phyloP scores from a whole-genome alignment of 2,329 filamentous ascomycete genomes.

The Beauveria sp. region DNA sequence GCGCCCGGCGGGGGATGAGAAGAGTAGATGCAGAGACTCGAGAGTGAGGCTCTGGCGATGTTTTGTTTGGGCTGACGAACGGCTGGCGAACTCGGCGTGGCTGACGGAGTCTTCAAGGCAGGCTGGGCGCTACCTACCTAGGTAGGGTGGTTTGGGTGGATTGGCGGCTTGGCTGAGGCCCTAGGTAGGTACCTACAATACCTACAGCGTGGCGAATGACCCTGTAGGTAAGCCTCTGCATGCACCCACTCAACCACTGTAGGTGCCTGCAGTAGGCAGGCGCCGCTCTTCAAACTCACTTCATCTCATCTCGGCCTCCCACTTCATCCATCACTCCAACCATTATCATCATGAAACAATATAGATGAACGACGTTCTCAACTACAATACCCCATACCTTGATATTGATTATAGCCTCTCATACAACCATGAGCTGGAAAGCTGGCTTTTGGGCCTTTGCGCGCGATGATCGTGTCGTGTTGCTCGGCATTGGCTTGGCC shows the following conservation, averaged over 20 bases:
- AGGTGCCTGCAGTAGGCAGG: too few species aligned
- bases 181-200: too few species aligned
- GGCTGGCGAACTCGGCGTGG: not conserved
- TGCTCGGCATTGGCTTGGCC: constrained; percentile 47
- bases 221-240: too few species aligned
- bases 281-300: not conserved
- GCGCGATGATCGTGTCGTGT: constrained; percentile 46
- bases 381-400: too few species aligned
- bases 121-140: not conserved
- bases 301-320: not conserved
- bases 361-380: too few species aligned
- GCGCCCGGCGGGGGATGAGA: not conserved
- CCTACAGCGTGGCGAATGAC: too few species aligned
- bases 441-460: constrained; percentile 22
- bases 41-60: constrained; percentile 6
- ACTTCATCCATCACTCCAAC: not conserved
- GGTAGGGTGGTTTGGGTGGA: too few species aligned
- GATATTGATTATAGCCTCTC: not conserved
- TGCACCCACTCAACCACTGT: too few species aligned
- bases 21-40: not conserved
- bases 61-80: constrained; percentile 8
- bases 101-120: not conserved
- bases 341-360: not conserved
- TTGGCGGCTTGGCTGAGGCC: too few species aligned
- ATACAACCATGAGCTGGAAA: constrained; percentile 37